A percentile compares a stretch with the other conserved stretches of the same genome.
Evolutionary conservation across 345 rosid species (phyloP).

Genomic region (Microcos paniculata): DNA sequence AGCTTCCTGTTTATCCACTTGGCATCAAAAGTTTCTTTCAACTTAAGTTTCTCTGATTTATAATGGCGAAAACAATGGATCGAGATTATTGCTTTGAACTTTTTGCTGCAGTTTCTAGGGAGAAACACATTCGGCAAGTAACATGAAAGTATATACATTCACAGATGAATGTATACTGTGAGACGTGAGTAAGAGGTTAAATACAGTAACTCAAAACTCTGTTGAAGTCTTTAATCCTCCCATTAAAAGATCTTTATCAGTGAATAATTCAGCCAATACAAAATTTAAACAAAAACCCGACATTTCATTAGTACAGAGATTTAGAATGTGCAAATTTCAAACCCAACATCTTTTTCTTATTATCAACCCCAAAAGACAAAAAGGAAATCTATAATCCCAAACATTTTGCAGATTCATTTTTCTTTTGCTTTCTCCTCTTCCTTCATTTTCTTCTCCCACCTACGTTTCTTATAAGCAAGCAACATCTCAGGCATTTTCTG

Average conservation of each 20-base stretch:
- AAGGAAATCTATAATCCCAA: background rate
- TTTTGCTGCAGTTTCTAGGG: background rate
- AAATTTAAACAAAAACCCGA: background rate
- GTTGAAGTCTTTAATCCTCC: background rate
- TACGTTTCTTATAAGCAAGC: conserved; percentile 84
- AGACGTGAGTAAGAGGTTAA: background rate
- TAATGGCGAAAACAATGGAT: background rate
- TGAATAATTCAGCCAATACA: background rate
- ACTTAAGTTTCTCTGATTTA: background rate
- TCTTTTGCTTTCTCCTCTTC: conserved; percentile 75
- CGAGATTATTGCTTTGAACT: background rate
- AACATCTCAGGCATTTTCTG: conserved; percentile 84
- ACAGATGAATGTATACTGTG: background rate
- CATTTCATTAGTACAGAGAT: background rate
- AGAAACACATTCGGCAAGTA: background rate
- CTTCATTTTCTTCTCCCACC: conserved; percentile 96
- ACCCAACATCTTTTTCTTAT: background rate
- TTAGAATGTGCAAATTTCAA: background rate
- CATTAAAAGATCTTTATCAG: background rate
- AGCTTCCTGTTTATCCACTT: background rate
- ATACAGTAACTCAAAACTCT: background rate
- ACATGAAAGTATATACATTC: background rate
- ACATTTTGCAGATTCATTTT: background rate
- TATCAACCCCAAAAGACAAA: background rate
- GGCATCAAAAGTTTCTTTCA: background rate